A percentile compares a stretch with the other conserved stretches of the same genome.
Evolutionary conservation across 768 basidiomycete species (phyloP).

Genomic region (Leccinum arenicola): DNA sequence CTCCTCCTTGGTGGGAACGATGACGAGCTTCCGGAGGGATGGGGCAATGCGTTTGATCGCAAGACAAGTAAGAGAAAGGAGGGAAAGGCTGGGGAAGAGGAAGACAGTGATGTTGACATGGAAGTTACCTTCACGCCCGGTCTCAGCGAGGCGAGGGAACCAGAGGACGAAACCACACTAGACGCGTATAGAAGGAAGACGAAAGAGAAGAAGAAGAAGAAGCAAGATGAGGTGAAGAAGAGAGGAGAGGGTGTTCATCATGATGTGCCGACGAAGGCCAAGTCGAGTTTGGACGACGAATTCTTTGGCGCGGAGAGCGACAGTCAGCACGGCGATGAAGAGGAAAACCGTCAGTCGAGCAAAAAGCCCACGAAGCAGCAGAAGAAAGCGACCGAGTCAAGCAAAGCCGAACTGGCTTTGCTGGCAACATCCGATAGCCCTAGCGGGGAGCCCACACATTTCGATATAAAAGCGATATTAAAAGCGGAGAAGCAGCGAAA

Average conservation of each 20-base stretch:
- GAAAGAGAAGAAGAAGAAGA: slow-evolving; percentile 82
- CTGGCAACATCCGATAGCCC: slow-evolving; percentile 57
- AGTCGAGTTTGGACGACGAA: slow-evolving; percentile 50
- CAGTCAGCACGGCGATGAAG: slow-evolving; percentile 28
- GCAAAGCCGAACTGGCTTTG: slow-evolving; percentile 60
- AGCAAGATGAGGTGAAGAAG: slow-evolving; percentile 64
- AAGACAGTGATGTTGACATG: slow-evolving; percentile 66
- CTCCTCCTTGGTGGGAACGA: slow-evolving; percentile 67
- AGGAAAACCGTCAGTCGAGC: slow-evolving; percentile 17
- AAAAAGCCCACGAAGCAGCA: slow-evolving; percentile 23
- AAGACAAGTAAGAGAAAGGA: slow-evolving; percentile 8
- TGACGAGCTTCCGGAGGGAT: slow-evolving; percentile 79
- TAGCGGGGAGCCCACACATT: slow-evolving; percentile 65
- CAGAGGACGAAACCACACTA: slow-evolving; percentile 79
- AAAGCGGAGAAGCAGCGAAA: slow-evolving; percentile 74
- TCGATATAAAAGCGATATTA: slow-evolving; percentile 85
- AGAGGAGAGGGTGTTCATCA: slow-evolving; percentile 25
- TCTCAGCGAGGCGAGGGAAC: slow-evolving; percentile 52
- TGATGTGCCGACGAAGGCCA: slow-evolving; percentile 14
- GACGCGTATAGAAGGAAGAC: slow-evolving; percentile 88
- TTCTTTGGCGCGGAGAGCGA: slow-evolving; percentile 63
- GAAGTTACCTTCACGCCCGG: slow-evolving; percentile 95
- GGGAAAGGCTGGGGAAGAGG: slow-evolving; percentile 21
- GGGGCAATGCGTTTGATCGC: slow-evolving; percentile 49
- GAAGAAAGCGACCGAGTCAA: slow-evolving; percentile 17